Evolutionary conservation across 352 stramenopile genomes (phyloP), one percentile per base, ranked within the genome.

Genomic region (Phytophthora pisi): DNA sequence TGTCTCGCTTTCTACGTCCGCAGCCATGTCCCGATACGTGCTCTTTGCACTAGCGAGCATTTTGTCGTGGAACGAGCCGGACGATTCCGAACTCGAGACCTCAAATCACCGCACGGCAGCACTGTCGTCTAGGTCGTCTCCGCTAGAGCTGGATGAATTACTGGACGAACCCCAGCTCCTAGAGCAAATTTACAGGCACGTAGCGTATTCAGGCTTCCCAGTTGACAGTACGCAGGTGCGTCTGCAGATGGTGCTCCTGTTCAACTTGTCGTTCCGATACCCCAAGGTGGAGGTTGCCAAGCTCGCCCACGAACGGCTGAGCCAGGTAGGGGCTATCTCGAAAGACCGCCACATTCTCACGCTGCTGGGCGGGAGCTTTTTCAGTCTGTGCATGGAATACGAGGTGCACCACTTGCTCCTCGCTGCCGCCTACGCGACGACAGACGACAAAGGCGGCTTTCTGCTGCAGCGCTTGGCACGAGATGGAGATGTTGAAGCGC

Each of bases 251-350:
- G 64, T 87, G n/a, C 69, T 93, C 11, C 58, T 93, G 9, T 90
- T 91, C 76, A 93, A 93, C 60, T 69, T 93, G 38, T 89, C 81
- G 16, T 90, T 93, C 46, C 72, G 78, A 5, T 91, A 87, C 72
- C 80, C 69, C 56, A 86, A 88, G 26, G 36, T 72, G 0, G 79
- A 91, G 20, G 73, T 91, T 18, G 78, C 82, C 23, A 66, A 28
- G 16, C 57, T 84, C 0, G 73, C 70, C 0, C 59, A 75, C 2
- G 54, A 68, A 16, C 79, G 80, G 45, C 36, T 93, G 10, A 68
- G 73, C 6, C 38, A 76, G 3, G 70, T 91, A 4, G 78, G 63
- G 2, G 64, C 70, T 15, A 53, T 20, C 10, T 74, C 46, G 3
- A 65, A 51, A 54, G 51, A 61, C 15, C 46, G 56, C 1, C 57